Percentiles rank a stretch among this genome's conserved stretches.
These are phyloP conservation scores for Nigrospora sphaerica DNA, from an alignment of 2,329 filamentous ascomycete species.

Conservation along the genomic window DNA sequence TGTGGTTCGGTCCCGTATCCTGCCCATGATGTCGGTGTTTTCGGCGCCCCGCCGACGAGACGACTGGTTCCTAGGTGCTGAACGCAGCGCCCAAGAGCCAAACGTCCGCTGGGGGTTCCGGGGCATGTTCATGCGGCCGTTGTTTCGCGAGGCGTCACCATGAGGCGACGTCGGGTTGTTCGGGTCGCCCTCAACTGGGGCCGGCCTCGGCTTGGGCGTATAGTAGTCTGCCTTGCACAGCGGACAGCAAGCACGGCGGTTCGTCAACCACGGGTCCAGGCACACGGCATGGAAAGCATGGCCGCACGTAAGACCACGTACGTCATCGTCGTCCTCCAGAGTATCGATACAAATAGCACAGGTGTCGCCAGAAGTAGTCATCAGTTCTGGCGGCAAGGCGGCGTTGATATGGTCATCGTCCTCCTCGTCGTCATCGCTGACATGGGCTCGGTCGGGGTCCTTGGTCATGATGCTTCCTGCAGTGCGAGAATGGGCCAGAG, in stretches of 20 bases:
- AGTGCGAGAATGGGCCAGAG: slow-evolving; percentile 11
- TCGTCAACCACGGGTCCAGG: slow-evolving; percentile 94
- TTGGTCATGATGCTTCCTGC: slow-evolving; percentile 14
- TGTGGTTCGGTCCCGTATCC: neutral
- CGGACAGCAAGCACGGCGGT: slow-evolving; percentile 87
- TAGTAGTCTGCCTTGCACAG: slow-evolving; percentile 98
- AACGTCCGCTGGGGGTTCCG: slow-evolving; percentile 30
- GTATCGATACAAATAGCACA: slow-evolving; percentile 96
- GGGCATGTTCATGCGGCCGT: slow-evolving; percentile 42
- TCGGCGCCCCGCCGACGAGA: neutral
- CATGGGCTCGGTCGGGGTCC: slow-evolving; percentile 14
- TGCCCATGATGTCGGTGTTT: neutral
- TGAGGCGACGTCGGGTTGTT: slow-evolving; percentile 19
- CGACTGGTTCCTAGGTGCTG: slow-evolving; percentile 16
- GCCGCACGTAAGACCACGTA: slow-evolving; percentile 90
- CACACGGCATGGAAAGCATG: slow-evolving; percentile 96
- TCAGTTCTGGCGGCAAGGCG: slow-evolving; percentile 72
- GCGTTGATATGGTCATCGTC: slow-evolving; percentile 78
- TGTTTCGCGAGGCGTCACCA: slow-evolving; percentile 25
- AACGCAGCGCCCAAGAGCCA: slow-evolving; percentile 23
- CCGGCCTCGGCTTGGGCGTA: slow-evolving; percentile 76
- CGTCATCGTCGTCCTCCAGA: slow-evolving; percentile 90
- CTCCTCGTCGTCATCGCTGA: slow-evolving; percentile 54
- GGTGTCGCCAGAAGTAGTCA: slow-evolving; percentile 78
- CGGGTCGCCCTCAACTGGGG: slow-evolving; percentile 32